These are phyloP conservation scores for Colletotrichum camelliae DNA, from an alignment of 2,329 filamentous ascomycete genomes.

Conservation along the genomic window DNA sequence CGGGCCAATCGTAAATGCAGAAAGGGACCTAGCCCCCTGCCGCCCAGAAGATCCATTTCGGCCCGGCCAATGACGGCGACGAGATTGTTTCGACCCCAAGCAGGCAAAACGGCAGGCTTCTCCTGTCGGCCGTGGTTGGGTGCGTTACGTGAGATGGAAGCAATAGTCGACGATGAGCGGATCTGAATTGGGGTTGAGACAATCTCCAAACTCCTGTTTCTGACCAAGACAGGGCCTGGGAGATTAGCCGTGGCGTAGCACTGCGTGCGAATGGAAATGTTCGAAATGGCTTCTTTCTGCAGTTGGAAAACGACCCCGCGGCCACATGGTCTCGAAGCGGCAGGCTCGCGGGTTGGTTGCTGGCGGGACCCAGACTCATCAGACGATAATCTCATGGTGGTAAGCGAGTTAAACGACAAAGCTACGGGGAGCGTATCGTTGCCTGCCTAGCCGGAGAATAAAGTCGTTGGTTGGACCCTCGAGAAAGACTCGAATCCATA, in stretches of 20 bases:
- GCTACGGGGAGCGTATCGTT: not conserved
- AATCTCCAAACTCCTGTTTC: conserved; percentile 1
- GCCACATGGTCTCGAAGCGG: not conserved
- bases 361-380: not conserved
- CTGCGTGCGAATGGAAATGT: conserved; percentile 7
- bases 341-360: not conserved
- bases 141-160: conserved; percentile 1
- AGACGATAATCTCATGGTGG: not conserved
- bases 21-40: conserved; percentile 22
- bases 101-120: not conserved
- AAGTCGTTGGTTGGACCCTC: not conserved
- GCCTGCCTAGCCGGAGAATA: conserved; percentile 3
- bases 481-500: not conserved
- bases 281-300: conserved; percentile 12
- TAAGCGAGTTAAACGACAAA: not conserved
- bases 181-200: not conserved
- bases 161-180: not conserved
- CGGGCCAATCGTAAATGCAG: conserved; percentile 22
- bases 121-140: not conserved
- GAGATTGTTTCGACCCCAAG: not conserved
- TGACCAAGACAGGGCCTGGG: not conserved
- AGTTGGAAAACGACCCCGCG: not conserved
- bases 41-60: conserved; percentile 10
- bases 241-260: not conserved
- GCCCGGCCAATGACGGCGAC: not conserved